These are phyloP conservation scores for Suillus decipiens DNA, from an alignment of 768 basidiomycete genomes.

Conservation along the genomic window DNA sequence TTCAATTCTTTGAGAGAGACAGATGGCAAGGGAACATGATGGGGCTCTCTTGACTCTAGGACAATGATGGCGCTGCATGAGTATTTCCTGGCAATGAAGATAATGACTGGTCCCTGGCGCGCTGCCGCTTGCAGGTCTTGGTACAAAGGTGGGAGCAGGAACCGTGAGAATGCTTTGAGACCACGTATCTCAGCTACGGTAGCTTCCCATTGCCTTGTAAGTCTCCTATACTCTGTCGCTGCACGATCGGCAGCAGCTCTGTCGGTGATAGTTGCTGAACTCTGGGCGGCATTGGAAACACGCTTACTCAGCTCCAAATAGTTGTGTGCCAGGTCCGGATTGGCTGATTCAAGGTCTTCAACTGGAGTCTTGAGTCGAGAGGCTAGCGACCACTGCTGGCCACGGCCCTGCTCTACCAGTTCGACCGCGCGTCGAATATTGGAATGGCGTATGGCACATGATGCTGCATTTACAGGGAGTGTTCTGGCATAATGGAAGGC, in stretches of 20 bases:
- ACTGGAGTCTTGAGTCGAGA: too few relatives aligned
- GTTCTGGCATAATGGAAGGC: too few relatives aligned
- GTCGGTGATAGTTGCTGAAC: background rate
- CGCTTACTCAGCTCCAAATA: too few relatives aligned
- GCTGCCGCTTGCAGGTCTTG: slow-evolving; percentile 20
- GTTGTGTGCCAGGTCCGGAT: too few relatives aligned
- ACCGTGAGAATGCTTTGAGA: slow-evolving; percentile 16
- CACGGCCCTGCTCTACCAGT: too few relatives aligned
- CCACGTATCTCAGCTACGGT: slow-evolving; percentile 14
- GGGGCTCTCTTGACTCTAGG: background rate
- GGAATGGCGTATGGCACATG: too few relatives aligned
- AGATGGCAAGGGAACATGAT: slow-evolving; percentile 20
- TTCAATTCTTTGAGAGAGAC: slow-evolving; percentile 18
- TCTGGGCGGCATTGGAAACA: background rate
- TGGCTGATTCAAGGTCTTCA: too few relatives aligned
- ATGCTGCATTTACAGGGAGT: too few relatives aligned
- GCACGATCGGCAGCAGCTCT: slow-evolving; percentile 1
- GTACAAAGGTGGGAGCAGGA: slow-evolving; percentile 19
- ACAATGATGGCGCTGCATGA: slow-evolving; percentile 20
- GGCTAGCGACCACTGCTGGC: too few relatives aligned
- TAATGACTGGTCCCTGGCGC: slow-evolving; percentile 20
- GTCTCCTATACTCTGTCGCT: slow-evolving; percentile 13
- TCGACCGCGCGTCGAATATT: too few relatives aligned
- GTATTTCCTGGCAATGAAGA: slow-evolving; percentile 18
- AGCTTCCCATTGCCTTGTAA: slow-evolving; percentile 8